Evolutionary conservation across 177 flowering plant genomes (phyloP), one percentile per base, ranked within the genome.

Genomic region (Vitis hybrid): DNA sequence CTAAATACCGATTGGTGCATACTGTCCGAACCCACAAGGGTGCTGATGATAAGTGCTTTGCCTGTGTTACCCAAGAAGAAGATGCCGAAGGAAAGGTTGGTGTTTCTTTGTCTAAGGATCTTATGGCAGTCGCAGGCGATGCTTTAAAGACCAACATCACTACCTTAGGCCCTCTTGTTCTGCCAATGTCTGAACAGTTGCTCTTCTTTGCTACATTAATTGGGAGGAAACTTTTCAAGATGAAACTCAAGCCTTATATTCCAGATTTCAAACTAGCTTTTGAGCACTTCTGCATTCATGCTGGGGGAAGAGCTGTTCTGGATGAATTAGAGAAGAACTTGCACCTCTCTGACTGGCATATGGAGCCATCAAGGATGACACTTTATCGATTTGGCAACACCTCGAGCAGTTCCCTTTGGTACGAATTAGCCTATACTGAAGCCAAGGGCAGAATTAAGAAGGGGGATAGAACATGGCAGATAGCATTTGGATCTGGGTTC

Each of bases 361-460:
- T 88, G 88, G 91, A 89, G 74, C 90, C 93, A 11, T 89, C 93
- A 19, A 83, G 93, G 77, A 89, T 89, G 93, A 87, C 91, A 3
- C 86, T 89, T 15, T 68, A 83, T 76, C 79, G 93, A 17, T 89
- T 89, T 57, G 91, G 91, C 45, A 89, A 89, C 82, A 87, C 91
- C 19, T 89, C 93, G 0, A 89, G 93, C 79, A 89, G 93, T 65
- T 89, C 93, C 12, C 82, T 89, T 49, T 89, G 93, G 93, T 89
- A 87, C 66, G 93, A 88, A 73, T 74, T 88, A 79, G 89, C 90
- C 15, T 88, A 86, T 70, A 19, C 85, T 26, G 90, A 88, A 72
- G 86, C 90, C 10, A 88, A 88, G 60, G 92, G 90, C 17, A 82
- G 92, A 81, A 71, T 88, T 5, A 88, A 65, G 84, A 88, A 71